Base-by-base conservation (phyloP, 371 early-diverging fungal species). In the Mortierella sp. region DNA sequence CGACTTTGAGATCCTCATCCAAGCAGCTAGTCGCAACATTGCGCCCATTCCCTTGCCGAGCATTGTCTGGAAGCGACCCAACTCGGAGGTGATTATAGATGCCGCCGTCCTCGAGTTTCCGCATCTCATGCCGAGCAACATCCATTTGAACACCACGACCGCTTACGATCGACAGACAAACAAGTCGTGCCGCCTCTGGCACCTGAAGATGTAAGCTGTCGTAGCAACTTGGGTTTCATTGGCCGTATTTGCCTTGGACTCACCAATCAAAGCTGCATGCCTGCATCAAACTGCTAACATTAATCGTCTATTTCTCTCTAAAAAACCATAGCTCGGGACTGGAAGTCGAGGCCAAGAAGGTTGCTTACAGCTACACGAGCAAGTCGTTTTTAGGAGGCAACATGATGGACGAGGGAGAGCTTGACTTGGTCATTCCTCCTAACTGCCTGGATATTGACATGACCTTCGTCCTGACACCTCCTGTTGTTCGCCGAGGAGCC, bases 381-480 rank as follows among this genome's bases (percentile, higher is more conserved):
- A 75, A 75, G 18, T 68, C 81, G 1, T 38, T 58, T 11, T 16
- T 71, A 14, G 43, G 46, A 21, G 65, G 73, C 5, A 75, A 70
- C 35, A 29, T 80, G 21, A 70, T 51, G 38, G 84, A 84, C 35
- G 58, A 72, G 32, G 84, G 84, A 3, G 78, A 77, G 51, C n/a
- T 80, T 38, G 73, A 75, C 65, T 35, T 84, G 3, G 49, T 60
- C 1, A 70, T 84, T 43, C 84, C 84, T 4, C 43, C 78, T 29
- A 49, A 77, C 51, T 78, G 81, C n/a, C 78, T 84, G 7, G 78
- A 80, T 21, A 75, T 84, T 18, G 84, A 84, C 2, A 4, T 80
- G 16, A 68, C 51, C 16, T 80, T 84, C 55, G 75, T 43, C 1
- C 29, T 81, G 16, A 49, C 51, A 0, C 68, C 75, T 3, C 77